A percentile compares a stretch with the other conserved stretches of the same genome.
Evolutionary conservation across 805 yeast genomes (phyloP).

Genomic region (Saccharomycopsis sp.): DNA sequence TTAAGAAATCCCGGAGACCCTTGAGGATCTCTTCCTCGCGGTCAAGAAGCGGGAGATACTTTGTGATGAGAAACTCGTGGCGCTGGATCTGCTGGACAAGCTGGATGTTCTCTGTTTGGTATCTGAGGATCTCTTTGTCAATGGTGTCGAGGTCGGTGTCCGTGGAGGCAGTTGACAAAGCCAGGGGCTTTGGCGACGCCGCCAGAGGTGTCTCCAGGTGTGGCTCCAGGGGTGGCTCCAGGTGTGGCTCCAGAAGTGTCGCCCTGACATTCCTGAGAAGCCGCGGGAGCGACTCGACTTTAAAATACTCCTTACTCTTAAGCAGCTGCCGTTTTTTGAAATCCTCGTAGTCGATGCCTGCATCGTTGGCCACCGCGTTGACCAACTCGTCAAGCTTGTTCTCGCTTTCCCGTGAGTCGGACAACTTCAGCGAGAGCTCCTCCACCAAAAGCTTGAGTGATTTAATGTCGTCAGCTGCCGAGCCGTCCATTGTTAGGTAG

Average conservation of each 20-base stretch:
- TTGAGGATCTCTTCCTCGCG: conserved; percentile 20
- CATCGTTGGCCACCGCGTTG: conserved; percentile 16
- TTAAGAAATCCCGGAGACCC: conserved; percentile 19
- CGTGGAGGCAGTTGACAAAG: neutral
- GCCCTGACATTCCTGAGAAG: neutral
- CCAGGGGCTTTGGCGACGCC: neutral
- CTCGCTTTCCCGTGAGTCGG: conserved; percentile 18
- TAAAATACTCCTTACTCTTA: conserved; percentile 18
- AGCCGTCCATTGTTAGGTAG: conserved; percentile 21
- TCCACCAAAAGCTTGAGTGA: conserved; percentile 17
- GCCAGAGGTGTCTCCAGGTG: neutral
- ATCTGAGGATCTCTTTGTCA: conserved; percentile 14
- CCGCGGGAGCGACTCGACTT: conserved; percentile 3
- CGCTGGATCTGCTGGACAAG: conserved; percentile 19
- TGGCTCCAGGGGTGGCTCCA: neutral
- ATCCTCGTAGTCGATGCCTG: conserved; percentile 19
- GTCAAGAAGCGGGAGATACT: conserved; percentile 18
- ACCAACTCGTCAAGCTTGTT: conserved; percentile 14
- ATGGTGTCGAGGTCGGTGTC: conserved; percentile 6
- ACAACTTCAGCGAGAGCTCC: conserved; percentile 13
- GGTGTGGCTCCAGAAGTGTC: neutral
- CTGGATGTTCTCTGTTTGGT: conserved; percentile 13
- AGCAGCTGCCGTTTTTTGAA: conserved; percentile 16
- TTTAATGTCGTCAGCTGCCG: conserved; percentile 21
- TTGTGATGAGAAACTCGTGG: conserved; percentile 14